These are phyloP conservation scores for Lasiodiplodia sp. DNA, from an alignment of 2,329 filamentous ascomycete species.

Conservation along the genomic window DNA sequence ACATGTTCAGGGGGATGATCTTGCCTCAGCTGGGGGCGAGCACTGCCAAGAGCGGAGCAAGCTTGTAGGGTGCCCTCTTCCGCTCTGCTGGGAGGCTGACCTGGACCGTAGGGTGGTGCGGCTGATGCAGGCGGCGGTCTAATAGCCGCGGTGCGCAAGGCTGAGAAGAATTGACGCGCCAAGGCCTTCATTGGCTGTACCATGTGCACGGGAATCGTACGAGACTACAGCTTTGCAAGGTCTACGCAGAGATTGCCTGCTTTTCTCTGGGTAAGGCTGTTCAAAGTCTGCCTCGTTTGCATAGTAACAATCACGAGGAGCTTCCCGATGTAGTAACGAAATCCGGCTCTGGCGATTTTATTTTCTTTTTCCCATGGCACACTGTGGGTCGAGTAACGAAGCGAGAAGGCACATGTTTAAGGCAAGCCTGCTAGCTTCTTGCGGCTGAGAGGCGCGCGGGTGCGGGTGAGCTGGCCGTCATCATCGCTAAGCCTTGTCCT, in stretches of 20 bases:
- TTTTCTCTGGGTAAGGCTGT: background rate
- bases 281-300: background rate
- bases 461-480: background rate
- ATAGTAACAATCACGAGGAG: background rate
- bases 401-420: background rate
- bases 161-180: background rate
- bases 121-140: background rate
- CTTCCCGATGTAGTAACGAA: background rate
- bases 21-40: background rate
- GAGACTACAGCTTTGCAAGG: background rate
- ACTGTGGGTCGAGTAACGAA: background rate
- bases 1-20: background rate
- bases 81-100: background rate
- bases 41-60: background rate
- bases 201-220: background rate
- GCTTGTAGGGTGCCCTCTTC: too few species aligned
- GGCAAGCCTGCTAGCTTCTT: background rate
- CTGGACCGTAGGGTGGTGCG: background rate
- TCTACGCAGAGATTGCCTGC: background rate
- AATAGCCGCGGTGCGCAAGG: background rate
- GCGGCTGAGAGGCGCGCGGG: background rate
- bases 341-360: background rate
- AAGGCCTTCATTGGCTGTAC: background rate
- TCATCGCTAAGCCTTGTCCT: background rate
- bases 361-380: background rate